Evolutionary conservation across 495 filamentous ascomycete species (phyloP), one percentile per base, ranked within the genome.

Genomic region (Trichoderma reesei): DNA sequence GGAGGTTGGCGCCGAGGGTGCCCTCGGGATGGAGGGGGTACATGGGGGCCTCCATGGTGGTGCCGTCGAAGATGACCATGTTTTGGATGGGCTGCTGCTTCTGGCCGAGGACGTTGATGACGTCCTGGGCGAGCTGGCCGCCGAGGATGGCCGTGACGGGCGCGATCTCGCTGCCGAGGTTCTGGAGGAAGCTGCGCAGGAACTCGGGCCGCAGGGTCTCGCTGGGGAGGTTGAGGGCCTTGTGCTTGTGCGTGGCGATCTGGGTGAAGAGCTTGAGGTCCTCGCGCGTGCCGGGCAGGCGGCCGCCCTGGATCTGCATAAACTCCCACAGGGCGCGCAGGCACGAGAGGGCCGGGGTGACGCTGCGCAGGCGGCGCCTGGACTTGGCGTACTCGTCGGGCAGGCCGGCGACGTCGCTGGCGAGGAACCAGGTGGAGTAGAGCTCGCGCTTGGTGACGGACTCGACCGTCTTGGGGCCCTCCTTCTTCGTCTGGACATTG

Each of bases 81-180:
- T 98, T 98, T 79, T 98, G 95, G 16, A 98, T 83, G 3, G 94
- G 94, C 73, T 98, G 94, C 76, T 97, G 91, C 48, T 89, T 82
- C 67, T 86, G 83, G 31, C 92, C 90, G 9, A 98, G 83, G 41
- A 97, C 92, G 66, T 97, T 98, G 74, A 98, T 98, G 20, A 96
- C 91, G 72, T 98, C 94, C 76, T 98, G 94, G 3, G 93, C 92
- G 5, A 98, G 79, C 70, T 90, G 84, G 0, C 92, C 94, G 34
- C 94, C 94, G 33, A 98, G 73, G 65, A 97, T 91, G 0, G 94
- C 93, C 2, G 91, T 87, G 11, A 95, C 90, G 31, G 94, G 91
- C 37, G 88, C 86, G 37, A 98, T 74, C 74, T 98, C 94, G 67
- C 82, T 82, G 16, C 85, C 86, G 3, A 96, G 76, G 51, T 92